A percentile compares a stretch with the other conserved stretches of the same genome.
Conservation (phyloP, 2,329 filamentous ascomycete species). For the Botrytis medusae region DNA sequence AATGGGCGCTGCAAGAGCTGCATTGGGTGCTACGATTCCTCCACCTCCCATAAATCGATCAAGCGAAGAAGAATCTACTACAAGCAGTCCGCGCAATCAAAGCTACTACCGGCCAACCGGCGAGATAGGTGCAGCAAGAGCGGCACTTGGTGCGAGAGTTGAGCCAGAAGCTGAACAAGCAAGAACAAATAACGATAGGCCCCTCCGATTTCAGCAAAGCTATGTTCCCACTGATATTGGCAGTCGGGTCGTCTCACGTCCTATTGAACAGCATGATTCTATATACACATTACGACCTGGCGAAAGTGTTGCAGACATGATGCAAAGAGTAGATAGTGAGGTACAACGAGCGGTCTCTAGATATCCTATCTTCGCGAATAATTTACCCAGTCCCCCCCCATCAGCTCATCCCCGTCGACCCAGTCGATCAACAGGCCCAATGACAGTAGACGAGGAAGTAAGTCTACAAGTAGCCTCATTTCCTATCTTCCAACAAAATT, state of each 20-base stretch:
- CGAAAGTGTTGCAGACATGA: background rate
- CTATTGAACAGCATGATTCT: background rate
- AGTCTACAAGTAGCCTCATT: background rate
- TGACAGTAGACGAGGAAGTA: background rate
- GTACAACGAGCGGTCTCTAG: background rate
- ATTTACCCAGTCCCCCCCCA: too few species aligned
- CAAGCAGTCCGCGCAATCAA: background rate
- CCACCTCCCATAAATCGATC: background rate
- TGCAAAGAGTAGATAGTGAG: background rate
- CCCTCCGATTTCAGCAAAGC: background rate
- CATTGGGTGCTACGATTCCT: background rate
- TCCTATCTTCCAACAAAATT: background rate
- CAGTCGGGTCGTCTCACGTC: background rate
- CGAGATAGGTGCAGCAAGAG: background rate
- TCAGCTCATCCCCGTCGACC: background rate
- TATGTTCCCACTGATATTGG: background rate
- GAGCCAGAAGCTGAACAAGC: background rate
- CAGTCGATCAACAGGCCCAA: background rate
- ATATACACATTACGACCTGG: background rate
- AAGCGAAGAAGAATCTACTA: background rate
- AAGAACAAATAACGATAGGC: background rate
- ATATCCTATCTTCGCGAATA: background rate
- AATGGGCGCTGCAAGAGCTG: conserved; percentile 6
- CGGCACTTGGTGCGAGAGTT: background rate
- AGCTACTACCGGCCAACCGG: background rate